Base-by-base conservation (phyloP, 2,329 filamentous ascomycete genomes). In the Fusarium brevicatenulatum region DNA sequence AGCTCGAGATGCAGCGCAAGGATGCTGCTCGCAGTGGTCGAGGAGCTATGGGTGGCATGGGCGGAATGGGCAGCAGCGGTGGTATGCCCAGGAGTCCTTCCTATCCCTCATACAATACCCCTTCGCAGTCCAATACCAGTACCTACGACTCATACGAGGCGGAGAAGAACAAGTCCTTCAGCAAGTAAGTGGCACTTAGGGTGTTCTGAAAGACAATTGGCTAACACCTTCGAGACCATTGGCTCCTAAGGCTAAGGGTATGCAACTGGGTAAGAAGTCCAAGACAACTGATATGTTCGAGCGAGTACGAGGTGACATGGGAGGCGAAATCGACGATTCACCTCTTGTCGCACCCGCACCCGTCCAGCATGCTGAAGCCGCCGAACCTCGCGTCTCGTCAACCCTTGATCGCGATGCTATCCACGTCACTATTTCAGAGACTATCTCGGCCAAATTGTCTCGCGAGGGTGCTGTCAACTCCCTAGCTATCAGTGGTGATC, bases 211-310 rank as follows among this genome's bases (percentile, higher is more conserved):
- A 36, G 36, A 12, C 30, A 25, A 42, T 56, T 49, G 61, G 58
- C 71, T 76, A 44, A 72, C 57, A 54, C 28, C 19, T n/a, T 44
- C 39, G 72, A 90, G 86, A 79, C 85, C 88, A 56, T 81, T 90
- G 78, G 90, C 93, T 56, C 89, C 92, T 67, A 94, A 97, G 84
- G 95, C 94, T 78, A 99, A 99, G 87, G 96, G 96, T 76, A 99
- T 99, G 97, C 95, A 98, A 83, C 87, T 99, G 64, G 96, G 96
- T 83, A 98, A 98, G 87, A 99, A 99, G 86, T 97, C 94, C 68
- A 98, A 98, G 87, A 95, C 94, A 28, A 97, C 93, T 36, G 95
- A 97, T 82, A 97, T 98, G 88, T 98, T 97, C 81, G 95, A 98
- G 83, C 93, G 95, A 78, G 95, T 99, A 39, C 92, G 95, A 75